Percentiles rank a stretch among this genome's conserved stretches.
phyloP scores from a whole-genome alignment of 2,329 filamentous ascomycete species.

The Venturia nashicola region DNA sequence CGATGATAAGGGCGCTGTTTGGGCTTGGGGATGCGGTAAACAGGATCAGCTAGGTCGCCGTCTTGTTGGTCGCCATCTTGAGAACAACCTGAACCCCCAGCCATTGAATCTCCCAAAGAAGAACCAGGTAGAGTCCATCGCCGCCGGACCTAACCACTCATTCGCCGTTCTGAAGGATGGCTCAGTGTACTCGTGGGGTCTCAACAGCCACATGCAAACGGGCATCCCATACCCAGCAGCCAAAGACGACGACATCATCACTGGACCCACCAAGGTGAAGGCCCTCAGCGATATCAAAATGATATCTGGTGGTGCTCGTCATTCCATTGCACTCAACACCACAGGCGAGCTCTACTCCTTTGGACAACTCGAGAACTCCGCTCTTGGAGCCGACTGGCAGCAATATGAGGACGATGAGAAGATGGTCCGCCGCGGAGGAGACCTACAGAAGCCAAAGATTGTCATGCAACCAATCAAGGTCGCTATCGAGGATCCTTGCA shows the following conservation, averaged over 20 bases:
- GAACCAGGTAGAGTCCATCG: slow-evolving; percentile 47
- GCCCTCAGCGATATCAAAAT: slow-evolving; percentile 51
- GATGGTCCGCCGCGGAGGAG: slow-evolving; percentile 39
- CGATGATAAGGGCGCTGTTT: slow-evolving; percentile 51
- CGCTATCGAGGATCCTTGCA: slow-evolving; percentile 27
- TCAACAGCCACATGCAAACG: slow-evolving; percentile 79
- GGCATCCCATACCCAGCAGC: slow-evolving; percentile 52
- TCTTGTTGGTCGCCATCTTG: slow-evolving; percentile 46
- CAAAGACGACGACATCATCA: slow-evolving; percentile 57
- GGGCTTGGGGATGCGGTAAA: slow-evolving; percentile 61
- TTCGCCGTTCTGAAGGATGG: slow-evolving; percentile 61
- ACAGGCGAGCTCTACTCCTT: slow-evolving; percentile 45
- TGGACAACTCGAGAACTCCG: slow-evolving; percentile 47
- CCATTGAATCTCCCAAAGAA: slow-evolving; percentile 43
- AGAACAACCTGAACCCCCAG: slow-evolving; percentile 42
- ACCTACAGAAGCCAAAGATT: slow-evolving; percentile 55
- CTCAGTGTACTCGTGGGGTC: slow-evolving; percentile 67
- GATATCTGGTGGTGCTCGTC: slow-evolving; percentile 63
- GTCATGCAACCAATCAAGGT: slow-evolving; percentile 53
- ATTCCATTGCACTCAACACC: slow-evolving; percentile 49
- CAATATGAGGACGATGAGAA: slow-evolving; percentile 27
- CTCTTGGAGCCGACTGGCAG: slow-evolving; percentile 32
- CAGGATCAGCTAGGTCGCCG: slow-evolving; percentile 58
- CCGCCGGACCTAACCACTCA: slow-evolving; percentile 67
- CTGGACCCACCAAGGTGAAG: slow-evolving; percentile 51